Conservation (phyloP, 495 filamentous ascomycete species). For the Penicillium herquei region DNA sequence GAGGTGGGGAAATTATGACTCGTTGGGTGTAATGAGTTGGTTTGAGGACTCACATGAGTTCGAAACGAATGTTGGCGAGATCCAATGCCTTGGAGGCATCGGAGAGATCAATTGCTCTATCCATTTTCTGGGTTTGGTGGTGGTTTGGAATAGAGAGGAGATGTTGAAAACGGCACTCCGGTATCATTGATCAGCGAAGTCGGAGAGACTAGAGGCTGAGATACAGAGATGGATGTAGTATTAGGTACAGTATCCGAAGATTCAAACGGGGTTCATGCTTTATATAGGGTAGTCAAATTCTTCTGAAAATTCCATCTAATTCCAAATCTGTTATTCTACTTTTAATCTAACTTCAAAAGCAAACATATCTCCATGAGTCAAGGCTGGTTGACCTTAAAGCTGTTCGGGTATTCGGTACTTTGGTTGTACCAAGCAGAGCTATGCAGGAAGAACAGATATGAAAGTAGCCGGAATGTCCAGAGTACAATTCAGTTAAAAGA, state of each 20-base stretch:
- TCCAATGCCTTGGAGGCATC: slow-evolving; percentile 83
- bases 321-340: neutral
- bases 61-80: slow-evolving; percentile 88
- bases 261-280: neutral
- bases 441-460: neutral
- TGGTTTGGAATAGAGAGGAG: slow-evolving; percentile 7
- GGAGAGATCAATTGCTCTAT: slow-evolving; percentile 82
- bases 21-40: neutral
- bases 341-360: too few relatives aligned
- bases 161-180: neutral
- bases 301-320: neutral
- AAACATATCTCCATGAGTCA: too few relatives aligned
- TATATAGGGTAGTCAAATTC: neutral
- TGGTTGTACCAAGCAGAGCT: slow-evolving; percentile 10
- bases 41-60: slow-evolving; percentile 73
- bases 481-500: neutral
- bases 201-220: slow-evolving; percentile 5
- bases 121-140: slow-evolving; percentile 56
- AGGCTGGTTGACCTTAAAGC: too few relatives aligned
- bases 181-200: slow-evolving; percentile 16
- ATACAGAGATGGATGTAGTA: neutral
- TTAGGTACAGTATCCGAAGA: neutral
- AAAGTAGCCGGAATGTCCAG: slow-evolving; percentile 1
- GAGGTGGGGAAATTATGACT: neutral
- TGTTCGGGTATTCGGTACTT: slow-evolving; percentile 13